A percentile compares a stretch with the other conserved stretches of the same genome.
These are phyloP conservation scores for Boletus patriciae DNA, from an alignment of 768 basidiomycete species.

Conservation along the genomic window DNA sequence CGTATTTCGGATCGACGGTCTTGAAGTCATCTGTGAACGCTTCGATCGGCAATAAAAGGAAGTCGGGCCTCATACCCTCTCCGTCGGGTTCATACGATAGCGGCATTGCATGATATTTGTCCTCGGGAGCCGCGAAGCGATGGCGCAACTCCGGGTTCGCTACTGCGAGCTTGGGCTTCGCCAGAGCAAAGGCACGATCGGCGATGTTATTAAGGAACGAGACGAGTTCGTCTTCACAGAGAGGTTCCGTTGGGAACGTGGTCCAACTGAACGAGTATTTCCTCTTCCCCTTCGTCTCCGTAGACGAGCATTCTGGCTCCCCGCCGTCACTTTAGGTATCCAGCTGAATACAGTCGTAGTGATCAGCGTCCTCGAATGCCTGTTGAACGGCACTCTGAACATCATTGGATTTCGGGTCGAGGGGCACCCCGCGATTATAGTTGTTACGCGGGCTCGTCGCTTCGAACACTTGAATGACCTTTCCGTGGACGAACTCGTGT, in stretches of 20 bases:
- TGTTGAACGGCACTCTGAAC: not conserved
- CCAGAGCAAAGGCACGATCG: slow-evolving; percentile 7
- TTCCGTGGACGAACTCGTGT: not conserved
- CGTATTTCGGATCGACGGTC: not conserved
- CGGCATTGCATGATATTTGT: slow-evolving; percentile 3
- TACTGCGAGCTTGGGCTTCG: not conserved
- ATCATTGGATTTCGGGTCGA: not conserved
- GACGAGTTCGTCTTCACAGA: slow-evolving; percentile 4
- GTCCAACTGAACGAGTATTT: slow-evolving; percentile 6
- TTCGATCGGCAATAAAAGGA: slow-evolving; percentile 12
- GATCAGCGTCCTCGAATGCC: slow-evolving; percentile 4
- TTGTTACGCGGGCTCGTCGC: not conserved
- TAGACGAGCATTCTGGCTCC: not conserved
- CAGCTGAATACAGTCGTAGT: not conserved
- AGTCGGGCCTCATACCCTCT: slow-evolving; percentile 11
- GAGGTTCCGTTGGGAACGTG: slow-evolving; percentile 1
- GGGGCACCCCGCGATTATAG: not conserved
- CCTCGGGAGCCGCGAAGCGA: slow-evolving; percentile 2
- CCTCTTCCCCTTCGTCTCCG: not conserved
- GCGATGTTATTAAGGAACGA: slow-evolving; percentile 8
- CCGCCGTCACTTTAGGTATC: not conserved
- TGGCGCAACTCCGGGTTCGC: not conserved
- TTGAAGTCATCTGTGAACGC: slow-evolving; percentile 5
- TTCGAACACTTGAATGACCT: slow-evolving; percentile 1
- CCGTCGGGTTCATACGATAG: slow-evolving; percentile 10